These are phyloP conservation scores for Colletotrichum tanaceti DNA, from an alignment of 2,329 filamentous ascomycete species.

Conservation along the genomic window DNA sequence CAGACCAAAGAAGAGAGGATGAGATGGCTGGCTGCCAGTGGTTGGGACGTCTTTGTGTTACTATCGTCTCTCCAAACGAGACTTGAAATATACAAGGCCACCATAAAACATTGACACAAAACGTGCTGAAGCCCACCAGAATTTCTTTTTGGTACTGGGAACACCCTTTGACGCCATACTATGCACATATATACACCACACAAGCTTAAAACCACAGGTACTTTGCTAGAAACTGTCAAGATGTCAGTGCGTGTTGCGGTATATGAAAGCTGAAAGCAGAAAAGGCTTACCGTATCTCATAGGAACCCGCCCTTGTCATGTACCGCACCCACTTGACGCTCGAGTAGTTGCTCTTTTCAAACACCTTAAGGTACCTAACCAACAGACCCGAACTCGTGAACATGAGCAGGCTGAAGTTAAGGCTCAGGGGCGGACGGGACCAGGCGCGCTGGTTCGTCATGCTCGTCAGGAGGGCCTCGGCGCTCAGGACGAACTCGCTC, in stretches of 20 bases:
- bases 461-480: slow-evolving; percentile 90
- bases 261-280: neutral
- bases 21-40: neutral
- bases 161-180: slow-evolving; percentile 41
- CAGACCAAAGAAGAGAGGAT: no score
- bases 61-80: slow-evolving; percentile 32
- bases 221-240: slow-evolving; percentile 50
- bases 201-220: slow-evolving; percentile 33
- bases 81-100: slow-evolving; percentile 28
- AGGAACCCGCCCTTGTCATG: slow-evolving; percentile 97
- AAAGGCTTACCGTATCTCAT: slow-evolving; percentile 84
- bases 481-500: slow-evolving; percentile 93
- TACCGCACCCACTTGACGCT: slow-evolving; percentile 99
- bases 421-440: slow-evolving; percentile 90
- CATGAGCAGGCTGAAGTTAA: slow-evolving; percentile 96
- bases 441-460: slow-evolving; percentile 99
- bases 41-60: slow-evolving; percentile 34
- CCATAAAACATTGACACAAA: slow-evolving; percentile 33
- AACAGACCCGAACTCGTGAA: slow-evolving; percentile 95
- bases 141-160: slow-evolving; percentile 29
- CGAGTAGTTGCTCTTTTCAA: slow-evolving; percentile 99
- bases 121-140: slow-evolving; percentile 38
- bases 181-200: slow-evolving; percentile 38
- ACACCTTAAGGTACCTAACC: slow-evolving; percentile 96
- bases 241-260: slow-evolving; percentile 33